These are phyloP conservation scores for Fragilaria crotonensis DNA, from an alignment of 108 stramenopile genomes.

Conservation along the genomic window DNA sequence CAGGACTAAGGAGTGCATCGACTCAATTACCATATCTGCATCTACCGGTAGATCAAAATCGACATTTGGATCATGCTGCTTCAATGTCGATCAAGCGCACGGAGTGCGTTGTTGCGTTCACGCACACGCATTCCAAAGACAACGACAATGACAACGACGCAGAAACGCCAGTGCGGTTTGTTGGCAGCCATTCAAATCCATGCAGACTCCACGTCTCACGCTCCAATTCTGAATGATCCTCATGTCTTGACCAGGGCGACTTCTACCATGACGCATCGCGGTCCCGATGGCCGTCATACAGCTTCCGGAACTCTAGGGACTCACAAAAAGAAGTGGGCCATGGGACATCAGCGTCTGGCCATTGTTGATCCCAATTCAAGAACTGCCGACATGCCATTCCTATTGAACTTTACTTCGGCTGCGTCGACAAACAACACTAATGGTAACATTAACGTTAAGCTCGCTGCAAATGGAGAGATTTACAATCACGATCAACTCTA, in stretches of 20 bases:
- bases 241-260: slow-evolving; percentile 8
- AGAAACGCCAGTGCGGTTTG: neutral
- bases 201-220: neutral
- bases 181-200: neutral
- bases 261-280: slow-evolving; percentile 38
- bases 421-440: slow-evolving; percentile 2
- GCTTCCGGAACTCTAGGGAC: slow-evolving; percentile 23
- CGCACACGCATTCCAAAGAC: too few relatives aligned
- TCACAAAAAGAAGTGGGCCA: slow-evolving; percentile 20
- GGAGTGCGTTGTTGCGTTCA: too few relatives aligned
- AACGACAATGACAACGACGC: too few relatives aligned
- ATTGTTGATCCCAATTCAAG: slow-evolving; percentile 59
- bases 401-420: slow-evolving; percentile 25
- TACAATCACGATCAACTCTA: slow-evolving; percentile 61
- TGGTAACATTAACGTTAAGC: slow-evolving; percentile 25
- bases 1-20: too few relatives aligned
- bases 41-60: too few relatives aligned
- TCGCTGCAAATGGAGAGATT: slow-evolving; percentile 75
- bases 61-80: too few relatives aligned
- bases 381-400: slow-evolving; percentile 61
- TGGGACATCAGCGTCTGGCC: slow-evolving; percentile 61
- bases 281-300: slow-evolving; percentile 45
- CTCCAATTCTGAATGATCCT: neutral
- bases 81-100: too few relatives aligned
- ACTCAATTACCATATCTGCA: too few relatives aligned